Conservation (phyloP, 192 early-diverging fungal species). For the Coemansia sp. region DNA sequence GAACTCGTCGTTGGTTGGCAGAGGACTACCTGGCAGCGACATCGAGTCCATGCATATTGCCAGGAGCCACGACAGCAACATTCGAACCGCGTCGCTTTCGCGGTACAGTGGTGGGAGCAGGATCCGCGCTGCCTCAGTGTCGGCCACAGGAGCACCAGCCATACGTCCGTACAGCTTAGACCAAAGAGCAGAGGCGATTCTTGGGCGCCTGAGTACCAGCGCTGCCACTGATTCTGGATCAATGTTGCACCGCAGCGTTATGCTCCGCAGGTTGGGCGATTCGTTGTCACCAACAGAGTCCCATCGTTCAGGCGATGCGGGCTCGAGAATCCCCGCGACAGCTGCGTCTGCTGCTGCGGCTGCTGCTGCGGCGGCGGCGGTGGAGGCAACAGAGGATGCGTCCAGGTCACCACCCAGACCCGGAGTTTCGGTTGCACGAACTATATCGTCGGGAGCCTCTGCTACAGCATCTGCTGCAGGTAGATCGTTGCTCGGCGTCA, state of each 20-base stretch:
- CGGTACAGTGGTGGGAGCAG: constrained; percentile 8
- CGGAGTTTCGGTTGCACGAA: constrained; percentile 4
- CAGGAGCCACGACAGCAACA: background rate
- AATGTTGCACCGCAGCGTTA: constrained; percentile 47
- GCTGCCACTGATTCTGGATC: constrained; percentile 30
- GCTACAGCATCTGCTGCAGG: constrained; percentile 23
- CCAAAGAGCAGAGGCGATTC: constrained; percentile 17
- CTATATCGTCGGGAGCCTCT: constrained; percentile 31
- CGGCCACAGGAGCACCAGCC: background rate
- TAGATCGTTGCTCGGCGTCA: constrained; percentile 37
- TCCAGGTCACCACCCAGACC: constrained; percentile 33
- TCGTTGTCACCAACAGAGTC: constrained; percentile 43
- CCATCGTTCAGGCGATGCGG: constrained; percentile 10
- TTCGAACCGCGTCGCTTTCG: background rate
- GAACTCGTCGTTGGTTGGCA: constrained; percentile 33
- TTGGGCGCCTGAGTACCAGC: constrained; percentile 26
- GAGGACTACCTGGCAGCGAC: constrained; percentile 4
- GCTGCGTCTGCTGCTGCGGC: background rate
- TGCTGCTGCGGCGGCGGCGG: background rate
- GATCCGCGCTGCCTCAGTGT: background rate
- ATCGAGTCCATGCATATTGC: background rate
- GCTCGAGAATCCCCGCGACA: background rate
- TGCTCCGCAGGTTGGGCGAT: constrained; percentile 42
- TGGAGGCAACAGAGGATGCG: background rate
- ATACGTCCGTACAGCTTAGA: constrained; percentile 32